Base-by-base conservation (phyloP, 2,329 filamentous ascomycete species). In the Aspergillus carbonarius region DNA sequence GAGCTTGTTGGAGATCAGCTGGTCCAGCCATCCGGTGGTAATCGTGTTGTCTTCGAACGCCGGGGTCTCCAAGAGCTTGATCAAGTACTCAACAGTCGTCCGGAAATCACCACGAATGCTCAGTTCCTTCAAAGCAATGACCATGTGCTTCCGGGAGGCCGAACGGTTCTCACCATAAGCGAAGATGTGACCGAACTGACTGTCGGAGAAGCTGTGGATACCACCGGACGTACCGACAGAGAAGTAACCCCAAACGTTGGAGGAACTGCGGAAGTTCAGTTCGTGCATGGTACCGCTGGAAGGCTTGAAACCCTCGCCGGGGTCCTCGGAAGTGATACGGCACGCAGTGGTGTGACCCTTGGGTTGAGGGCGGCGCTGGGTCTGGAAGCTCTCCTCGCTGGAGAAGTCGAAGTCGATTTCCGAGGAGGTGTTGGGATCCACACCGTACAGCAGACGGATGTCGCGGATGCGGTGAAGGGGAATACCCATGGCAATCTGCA, bases 161-260 rank as follows among this genome's bases (percentile, higher is more conserved):
- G 92, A 89, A 76, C 95, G 88, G 82, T 96, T 99, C 83, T 99
- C 95, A 61, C 95, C 95, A 70, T 98, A 99, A 54, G 95, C 96
- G 77, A 99, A 99, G 68, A 99, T 99, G 80, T 99, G 95, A 79
- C 95, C 95, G 70, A 99, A 99, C 74, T 99, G 95, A 72, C 91
- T 96, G 81, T 99, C 95, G 7, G 95, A 98, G 84, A 96, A 99
- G 78, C 92, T 97, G 86, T 99, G 95, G 66, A 99, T 99, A 78
- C 93, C 93, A 81, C 93, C 93, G 57, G 92, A 89, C 9, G 93
- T 95, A 81, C 93, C 91, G 76, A 99, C 95, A 54, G 95, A 99
- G 87, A 99, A 99, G 80, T 99, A 99, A 84, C 95, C 95, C 95
- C 95, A 99, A 57, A 98, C 95, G 68, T 99, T 99, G 63, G 95